Base-by-base conservation (phyloP, 2,329 filamentous ascomycete species). In the Trichoderma sp. region DNA sequence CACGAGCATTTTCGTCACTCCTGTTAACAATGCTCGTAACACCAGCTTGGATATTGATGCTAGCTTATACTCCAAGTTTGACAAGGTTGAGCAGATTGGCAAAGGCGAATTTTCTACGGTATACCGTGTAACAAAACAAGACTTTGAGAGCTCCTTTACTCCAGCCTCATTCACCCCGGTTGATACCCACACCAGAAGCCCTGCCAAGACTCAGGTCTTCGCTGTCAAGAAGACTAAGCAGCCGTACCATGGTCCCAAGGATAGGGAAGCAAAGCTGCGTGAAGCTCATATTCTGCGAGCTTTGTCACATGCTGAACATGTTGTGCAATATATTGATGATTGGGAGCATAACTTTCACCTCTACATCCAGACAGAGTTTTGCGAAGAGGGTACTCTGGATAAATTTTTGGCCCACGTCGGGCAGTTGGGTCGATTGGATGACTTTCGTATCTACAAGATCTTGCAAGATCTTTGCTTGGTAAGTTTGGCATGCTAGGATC, bases 401-500 rank as follows among this genome's bases (percentile, higher is more conserved):
- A 86, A 89, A 19, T 99, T 98, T 77, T 85, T 99, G 35, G 87
- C 88, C n/a, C 88, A 91, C 69, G 89, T 93, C 70, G 96, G 96
- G 29, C 86, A 91, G 71, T 93, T 92, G 77, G 94, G 93, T 58
- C 88, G 95, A 74, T 82, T 99, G 73, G 96, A 99, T 80, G 96
- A 98, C 79, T 99, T 99, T 81, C 89, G 96, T 71, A 97, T 98
- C 79, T 99, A 96, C 93, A 99, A 99, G 83, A 95, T 98, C 69
- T 83, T 98, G 74, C 87, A 97, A 53, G 96, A 99, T 79, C 81
- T 97, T 70, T 87, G 90, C 75, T 83, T 91, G 84, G 93, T 96
- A 87, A 81, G 91, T 84, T 84, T 57, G 2, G 61, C 10, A 14
- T 13, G 6, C 59, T 8, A 21, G 29, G 29, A 37, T 29, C 10